Evolutionary conservation across 2,329 filamentous ascomycete species (phyloP).

Genomic region (Simplicillium sp.): DNA sequence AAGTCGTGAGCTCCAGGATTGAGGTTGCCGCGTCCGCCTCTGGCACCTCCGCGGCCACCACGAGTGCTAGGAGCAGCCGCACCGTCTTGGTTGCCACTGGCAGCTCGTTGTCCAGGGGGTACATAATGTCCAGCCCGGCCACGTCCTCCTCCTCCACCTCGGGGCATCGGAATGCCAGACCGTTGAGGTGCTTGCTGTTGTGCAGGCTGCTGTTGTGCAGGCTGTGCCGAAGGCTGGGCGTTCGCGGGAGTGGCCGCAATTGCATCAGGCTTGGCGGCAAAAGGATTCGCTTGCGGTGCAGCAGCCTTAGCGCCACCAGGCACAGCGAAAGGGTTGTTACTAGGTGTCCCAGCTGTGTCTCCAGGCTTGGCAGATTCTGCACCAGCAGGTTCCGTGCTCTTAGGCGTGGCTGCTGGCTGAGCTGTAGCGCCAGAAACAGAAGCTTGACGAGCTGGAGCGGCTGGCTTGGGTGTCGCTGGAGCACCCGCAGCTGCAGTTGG

Average conservation of each 20-base stretch:
- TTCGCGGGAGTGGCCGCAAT: conserved; percentile 3
- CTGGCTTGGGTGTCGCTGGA: conserved; percentile 10
- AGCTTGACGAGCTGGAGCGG: conserved; percentile 12
- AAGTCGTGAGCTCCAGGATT: conserved; percentile 46
- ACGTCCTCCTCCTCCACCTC: conserved; percentile 30
- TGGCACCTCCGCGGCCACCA: conserved; percentile 30
- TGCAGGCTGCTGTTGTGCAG: conserved; percentile 6
- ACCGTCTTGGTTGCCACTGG: conserved; percentile 25
- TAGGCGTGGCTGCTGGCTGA: conserved; percentile 10
- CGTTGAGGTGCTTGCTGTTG: conserved; percentile 12
- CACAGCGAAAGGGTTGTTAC: conserved; percentile 9
- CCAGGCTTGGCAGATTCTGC: conserved; percentile 2
- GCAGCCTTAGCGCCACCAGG: conserved; percentile 11
- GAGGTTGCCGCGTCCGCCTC: conserved; percentile 30
- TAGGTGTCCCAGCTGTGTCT: not conserved
- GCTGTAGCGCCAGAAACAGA: conserved; percentile 14
- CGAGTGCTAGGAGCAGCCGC: conserved; percentile 19
- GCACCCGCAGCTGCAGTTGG: conserved; percentile 11
- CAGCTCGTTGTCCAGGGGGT: conserved; percentile 25
- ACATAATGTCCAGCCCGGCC: conserved; percentile 27
- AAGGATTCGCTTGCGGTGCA: conserved; percentile 17
- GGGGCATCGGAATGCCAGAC: conserved; percentile 31
- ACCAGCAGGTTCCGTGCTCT: conserved; percentile 7
- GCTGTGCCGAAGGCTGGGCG: not conserved
- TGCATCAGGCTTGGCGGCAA: conserved; percentile 13